These are phyloP conservation scores for Candida buenavistaensis DNA, from an alignment of 1,139 yeast species.

Conservation along the genomic window DNA sequence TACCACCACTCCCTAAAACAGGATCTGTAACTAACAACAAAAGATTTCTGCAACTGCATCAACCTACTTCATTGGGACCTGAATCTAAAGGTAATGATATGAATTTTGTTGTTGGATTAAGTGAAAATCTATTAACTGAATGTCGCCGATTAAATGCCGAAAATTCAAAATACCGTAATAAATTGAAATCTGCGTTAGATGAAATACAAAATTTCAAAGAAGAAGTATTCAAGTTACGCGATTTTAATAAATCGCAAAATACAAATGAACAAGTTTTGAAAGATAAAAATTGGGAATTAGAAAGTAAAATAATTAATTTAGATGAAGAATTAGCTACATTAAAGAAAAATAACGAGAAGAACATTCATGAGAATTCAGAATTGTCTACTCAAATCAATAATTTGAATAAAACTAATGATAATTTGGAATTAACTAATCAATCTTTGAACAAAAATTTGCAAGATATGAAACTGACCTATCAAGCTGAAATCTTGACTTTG, in stretches of 20 bases:
- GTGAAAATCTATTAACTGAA: slow-evolving; percentile 75
- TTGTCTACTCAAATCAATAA: slow-evolving; percentile 30
- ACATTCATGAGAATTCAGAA: slow-evolving; percentile 29
- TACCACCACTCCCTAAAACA: slow-evolving; percentile 21
- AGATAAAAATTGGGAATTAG: slow-evolving; percentile 77
- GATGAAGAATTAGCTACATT: slow-evolving; percentile 43
- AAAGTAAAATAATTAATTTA: slow-evolving; percentile 53
- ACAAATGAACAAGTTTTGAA: slow-evolving; percentile 48
- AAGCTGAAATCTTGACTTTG: slow-evolving; percentile 45
- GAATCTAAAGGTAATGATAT: slow-evolving; percentile 62
- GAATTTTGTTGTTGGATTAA: slow-evolving; percentile 78
- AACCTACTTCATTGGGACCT: slow-evolving; percentile 36
- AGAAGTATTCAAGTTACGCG: slow-evolving; percentile 36
- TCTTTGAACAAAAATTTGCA: slow-evolving; percentile 39
- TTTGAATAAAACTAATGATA: slow-evolving; percentile 50
- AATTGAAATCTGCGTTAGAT: slow-evolving; percentile 41
- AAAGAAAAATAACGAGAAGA: slow-evolving; percentile 30
- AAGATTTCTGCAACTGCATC: slow-evolving; percentile 23
- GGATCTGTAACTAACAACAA: too few relatives aligned
- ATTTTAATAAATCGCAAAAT: slow-evolving; percentile 30
- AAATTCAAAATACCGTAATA: slow-evolving; percentile 51
- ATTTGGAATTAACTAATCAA: slow-evolving; percentile 40
- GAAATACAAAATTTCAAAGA: slow-evolving; percentile 40
- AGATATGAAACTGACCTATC: slow-evolving; percentile 31
- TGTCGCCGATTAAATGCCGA: slow-evolving; percentile 78